Conservation (phyloP, 1,284 basidiomycete genomes). For the Sphaerobolus stellatus region DNA sequence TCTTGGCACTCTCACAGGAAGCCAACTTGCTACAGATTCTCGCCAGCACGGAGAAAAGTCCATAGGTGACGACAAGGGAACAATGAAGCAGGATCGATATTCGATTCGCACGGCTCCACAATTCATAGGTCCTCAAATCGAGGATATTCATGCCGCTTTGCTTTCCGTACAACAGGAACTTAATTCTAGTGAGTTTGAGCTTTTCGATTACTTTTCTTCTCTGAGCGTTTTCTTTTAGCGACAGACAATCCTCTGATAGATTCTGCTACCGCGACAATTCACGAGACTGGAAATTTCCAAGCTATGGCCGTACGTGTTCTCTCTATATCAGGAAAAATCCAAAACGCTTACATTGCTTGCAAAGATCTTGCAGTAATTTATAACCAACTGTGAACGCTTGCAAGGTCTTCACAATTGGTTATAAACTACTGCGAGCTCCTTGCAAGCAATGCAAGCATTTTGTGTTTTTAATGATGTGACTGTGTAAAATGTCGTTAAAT, state of each 20-base stretch:
- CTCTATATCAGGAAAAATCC: too few relatives aligned
- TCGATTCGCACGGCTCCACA: constrained; percentile 77
- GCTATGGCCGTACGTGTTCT: constrained; percentile 52
- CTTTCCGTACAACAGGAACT: constrained; percentile 71
- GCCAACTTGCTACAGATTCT: constrained; percentile 56
- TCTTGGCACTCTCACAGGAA: constrained; percentile 60
- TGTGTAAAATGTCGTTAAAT: background rate
- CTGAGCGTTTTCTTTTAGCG: constrained; percentile 37
- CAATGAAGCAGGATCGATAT: constrained; percentile 51
- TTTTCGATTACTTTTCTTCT: too few relatives aligned
- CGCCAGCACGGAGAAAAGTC: constrained; percentile 42
- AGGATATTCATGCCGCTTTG: constrained; percentile 73
- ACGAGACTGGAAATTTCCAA: constrained; percentile 87
- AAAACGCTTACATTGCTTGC: too few relatives aligned
- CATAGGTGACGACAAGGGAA: background rate
- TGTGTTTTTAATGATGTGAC: too few relatives aligned
- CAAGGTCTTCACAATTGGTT: too few relatives aligned
- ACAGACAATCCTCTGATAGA: constrained; percentile 79
- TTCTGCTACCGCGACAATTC: constrained; percentile 62
- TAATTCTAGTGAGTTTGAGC: constrained; percentile 77
- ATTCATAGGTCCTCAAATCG: constrained; percentile 83
- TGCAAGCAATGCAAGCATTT: too few relatives aligned
- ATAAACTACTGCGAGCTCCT: too few relatives aligned
- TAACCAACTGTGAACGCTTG: too few relatives aligned
- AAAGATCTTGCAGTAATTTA: too few relatives aligned